Evolutionary conservation across 2,329 filamentous ascomycete species (phyloP).

Genomic region (Sporothrix phasma): DNA sequence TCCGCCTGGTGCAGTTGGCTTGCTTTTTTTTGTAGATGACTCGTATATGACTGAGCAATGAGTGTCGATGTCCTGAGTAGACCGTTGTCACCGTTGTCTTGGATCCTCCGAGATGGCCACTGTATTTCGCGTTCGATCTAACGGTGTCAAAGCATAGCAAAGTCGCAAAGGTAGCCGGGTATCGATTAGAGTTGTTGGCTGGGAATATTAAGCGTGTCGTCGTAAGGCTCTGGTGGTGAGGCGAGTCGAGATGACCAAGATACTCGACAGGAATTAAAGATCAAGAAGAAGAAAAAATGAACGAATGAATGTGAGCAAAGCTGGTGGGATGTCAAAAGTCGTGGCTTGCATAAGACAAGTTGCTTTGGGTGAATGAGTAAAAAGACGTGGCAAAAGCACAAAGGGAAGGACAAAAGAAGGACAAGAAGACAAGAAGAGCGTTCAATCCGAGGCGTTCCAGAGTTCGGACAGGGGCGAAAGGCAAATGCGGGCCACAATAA

Average conservation of each 20-base stretch:
- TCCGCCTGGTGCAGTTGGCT: neutral
- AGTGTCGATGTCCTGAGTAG: neutral
- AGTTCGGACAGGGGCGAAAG: conserved; percentile 6
- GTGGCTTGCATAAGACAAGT: neutral
- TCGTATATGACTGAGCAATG: neutral
- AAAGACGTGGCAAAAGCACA: conserved; percentile 6
- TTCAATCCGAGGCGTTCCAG: conserved; percentile 13
- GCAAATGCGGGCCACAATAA: neutral
- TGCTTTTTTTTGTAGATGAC: neutral
- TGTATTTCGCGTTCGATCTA: neutral
- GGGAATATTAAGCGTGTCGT: neutral
- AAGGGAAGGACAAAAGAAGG: conserved; percentile 4
- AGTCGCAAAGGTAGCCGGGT: neutral
- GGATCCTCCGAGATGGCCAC: neutral
- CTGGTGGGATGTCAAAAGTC: neutral
- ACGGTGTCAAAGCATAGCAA: neutral
- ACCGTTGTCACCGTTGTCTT: neutral
- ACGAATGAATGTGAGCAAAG: neutral
- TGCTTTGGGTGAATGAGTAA: neutral
- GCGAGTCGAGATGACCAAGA: neutral
- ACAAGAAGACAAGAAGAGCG: neutral
- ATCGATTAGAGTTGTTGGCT: conserved; percentile 1
- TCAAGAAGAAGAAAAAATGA: neutral
- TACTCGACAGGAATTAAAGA: neutral
- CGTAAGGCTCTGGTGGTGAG: neutral